Conservation (phyloP, 495 filamentous ascomycete species). For the Aspergillus funiculosus region DNA sequence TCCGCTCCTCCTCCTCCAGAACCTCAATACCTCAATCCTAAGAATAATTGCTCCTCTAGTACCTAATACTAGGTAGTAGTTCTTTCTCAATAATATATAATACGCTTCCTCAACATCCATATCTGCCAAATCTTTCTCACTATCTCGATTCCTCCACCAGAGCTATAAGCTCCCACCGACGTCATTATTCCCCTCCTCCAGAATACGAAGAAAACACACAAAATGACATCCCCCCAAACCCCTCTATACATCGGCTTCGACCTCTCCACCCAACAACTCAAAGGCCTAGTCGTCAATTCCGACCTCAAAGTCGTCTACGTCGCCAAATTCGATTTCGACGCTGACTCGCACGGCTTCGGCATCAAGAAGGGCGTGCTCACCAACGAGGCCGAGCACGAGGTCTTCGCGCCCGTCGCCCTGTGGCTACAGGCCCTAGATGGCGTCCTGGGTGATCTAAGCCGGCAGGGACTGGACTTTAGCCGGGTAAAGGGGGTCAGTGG, state of each 20-base stretch:
- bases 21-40: no score
- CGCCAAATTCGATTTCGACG: conserved; percentile 60
- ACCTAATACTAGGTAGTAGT: no score
- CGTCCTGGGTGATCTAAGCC: conserved; percentile 65
- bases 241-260: conserved; percentile 90
- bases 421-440: conserved; percentile 91
- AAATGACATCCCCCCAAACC: conserved; percentile 34
- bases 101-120: no score
- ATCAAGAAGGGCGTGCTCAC: conserved; percentile 82
- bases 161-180: not conserved
- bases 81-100: no score
- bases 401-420: conserved; percentile 87
- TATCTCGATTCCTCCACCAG: no score
- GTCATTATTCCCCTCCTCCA: not conserved
- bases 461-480: conserved; percentile 67
- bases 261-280: conserved; percentile 93
- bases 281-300: conserved; percentile 80
- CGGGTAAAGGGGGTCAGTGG: conserved; percentile 79
- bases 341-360: conserved; percentile 65
- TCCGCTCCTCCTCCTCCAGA: no score
- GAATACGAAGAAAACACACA: not conserved
- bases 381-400: conserved; percentile 74
- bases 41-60: no score
- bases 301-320: conserved; percentile 44
- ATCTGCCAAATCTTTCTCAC: no score